A percentile compares a stretch with the other conserved stretches of the same genome.
These are phyloP conservation scores for Cetraspora pellucida DNA, from an alignment of 192 early-diverging fungal species.

Conservation along the genomic window DNA sequence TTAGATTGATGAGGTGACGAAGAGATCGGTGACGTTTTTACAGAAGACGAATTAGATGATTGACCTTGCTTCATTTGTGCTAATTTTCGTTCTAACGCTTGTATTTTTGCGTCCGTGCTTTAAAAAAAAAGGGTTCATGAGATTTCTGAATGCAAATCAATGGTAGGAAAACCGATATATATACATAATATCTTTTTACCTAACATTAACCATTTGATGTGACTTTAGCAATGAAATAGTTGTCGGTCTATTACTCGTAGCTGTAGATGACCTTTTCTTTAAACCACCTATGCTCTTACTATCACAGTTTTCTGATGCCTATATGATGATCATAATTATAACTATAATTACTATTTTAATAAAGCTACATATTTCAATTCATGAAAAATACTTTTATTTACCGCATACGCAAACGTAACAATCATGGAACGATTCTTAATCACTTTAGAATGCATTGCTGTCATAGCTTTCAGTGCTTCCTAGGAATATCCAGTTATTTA, in stretches of 20 bases:
- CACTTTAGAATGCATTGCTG: constrained; percentile 53
- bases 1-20: background rate
- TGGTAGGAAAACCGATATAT: background rate
- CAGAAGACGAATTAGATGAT: background rate
- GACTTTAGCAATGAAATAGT: constrained; percentile 49
- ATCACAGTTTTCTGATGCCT: constrained; percentile 51
- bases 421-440: constrained; percentile 59
- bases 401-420: constrained; percentile 63
- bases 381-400: constrained; percentile 33
- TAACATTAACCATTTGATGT: constrained; percentile 51
- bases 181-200: constrained; percentile 36
- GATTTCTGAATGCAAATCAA: background rate
- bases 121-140: constrained; percentile 2
- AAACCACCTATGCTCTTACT: constrained; percentile 27
- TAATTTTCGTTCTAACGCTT: constrained; percentile 68
- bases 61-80: constrained; percentile 42
- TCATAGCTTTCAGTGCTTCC: constrained; percentile 59
- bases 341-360: background rate
- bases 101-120: constrained; percentile 67
- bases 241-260: constrained; percentile 44
- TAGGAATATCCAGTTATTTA: constrained; percentile 26
- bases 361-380: background rate
- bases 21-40: background rate
- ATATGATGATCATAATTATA: background rate
- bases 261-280: constrained; percentile 38